Base-by-base conservation (phyloP, 305 asterid genomes). In the Solanum hybrid region DNA sequence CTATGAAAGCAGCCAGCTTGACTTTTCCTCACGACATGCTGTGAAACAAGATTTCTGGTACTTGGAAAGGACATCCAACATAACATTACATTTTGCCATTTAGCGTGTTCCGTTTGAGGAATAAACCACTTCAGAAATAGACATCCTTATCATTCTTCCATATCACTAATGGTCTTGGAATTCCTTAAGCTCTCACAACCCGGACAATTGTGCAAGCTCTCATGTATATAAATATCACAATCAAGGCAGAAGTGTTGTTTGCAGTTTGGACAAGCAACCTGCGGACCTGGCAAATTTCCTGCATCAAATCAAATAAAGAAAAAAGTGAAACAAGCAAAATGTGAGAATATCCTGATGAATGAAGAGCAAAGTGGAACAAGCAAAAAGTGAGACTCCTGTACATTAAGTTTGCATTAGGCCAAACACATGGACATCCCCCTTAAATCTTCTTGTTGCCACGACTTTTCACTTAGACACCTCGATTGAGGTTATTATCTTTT, bases 141-240 rank as follows among this genome's bases (percentile, higher is more conserved):
- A 75, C 35, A 71, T 66, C 71, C 37, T 60, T 38, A 79, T 91
- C 91, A 93, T 88, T 89, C 93, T 79, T 92, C 93, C 88, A 77
- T 89, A 16, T 89, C 79, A 13, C 56, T 87, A 3, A 85, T 89
- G 26, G 93, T 37, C 88, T 92, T 88, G 24, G 96, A 93, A 78
- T 94, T 96, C 34, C 92, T 92, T 90, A 94, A 93, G 93, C 99
- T 94, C 96, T 97, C 98, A 87, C 99, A 96, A 71, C 99, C 98
- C 2, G 98, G 99, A 92, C 99, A 97, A 73, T 97, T 97, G 90
- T 96, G 99, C 94, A 97, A 91, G 94, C 99, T 97, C 91, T 95
- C 99, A 9, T 96, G 99, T 82, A 97, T 95, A 91, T 97, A 97
- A 89, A 97, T 96, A 88, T 97, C 99, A 40, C 99, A 97, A 60